phyloP scores from a whole-genome alignment of 192 early-diverging fungal genomes.

The Podila verticillata region DNA sequence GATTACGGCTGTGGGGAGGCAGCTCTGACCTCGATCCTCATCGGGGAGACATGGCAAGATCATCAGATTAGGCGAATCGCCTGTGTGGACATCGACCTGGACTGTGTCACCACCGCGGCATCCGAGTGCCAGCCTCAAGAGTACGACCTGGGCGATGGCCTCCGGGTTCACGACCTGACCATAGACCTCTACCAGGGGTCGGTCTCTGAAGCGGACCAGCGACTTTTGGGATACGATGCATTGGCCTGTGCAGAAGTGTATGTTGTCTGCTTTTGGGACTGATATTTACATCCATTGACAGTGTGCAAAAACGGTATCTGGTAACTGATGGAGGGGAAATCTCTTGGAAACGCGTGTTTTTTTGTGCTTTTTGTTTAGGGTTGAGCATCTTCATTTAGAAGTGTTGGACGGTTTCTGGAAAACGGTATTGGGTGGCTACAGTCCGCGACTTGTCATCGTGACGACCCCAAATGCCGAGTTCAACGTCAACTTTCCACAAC shows the following conservation, averaged over 20 bases:
- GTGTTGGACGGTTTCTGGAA: constrained; percentile 67
- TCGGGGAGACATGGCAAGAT: constrained; percentile 57
- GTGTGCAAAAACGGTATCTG: too few relatives aligned
- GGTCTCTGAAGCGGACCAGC: constrained; percentile 57
- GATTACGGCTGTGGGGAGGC: constrained; percentile 93
- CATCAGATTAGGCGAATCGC: constrained; percentile 65
- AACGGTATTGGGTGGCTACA: constrained; percentile 71
- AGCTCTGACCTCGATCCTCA: constrained; percentile 72
- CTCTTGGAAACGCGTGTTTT: neutral
- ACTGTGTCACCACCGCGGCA: constrained; percentile 53
- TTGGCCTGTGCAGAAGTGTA: constrained; percentile 84
- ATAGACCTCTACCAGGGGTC: constrained; percentile 76
- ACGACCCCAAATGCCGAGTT: constrained; percentile 93
- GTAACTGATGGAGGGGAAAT: too few relatives aligned
- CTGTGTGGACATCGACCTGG: constrained; percentile 76
- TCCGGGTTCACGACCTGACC: constrained; percentile 68
- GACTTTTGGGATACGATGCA: constrained; percentile 72
- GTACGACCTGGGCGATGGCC: constrained; percentile 59
- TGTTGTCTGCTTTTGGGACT: neutral
- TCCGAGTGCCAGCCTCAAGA: constrained; percentile 67
- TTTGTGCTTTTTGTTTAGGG: constrained; percentile 47
- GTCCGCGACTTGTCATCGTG: constrained; percentile 74
- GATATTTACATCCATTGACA: neutral
- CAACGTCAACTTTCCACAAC: constrained; percentile 84
- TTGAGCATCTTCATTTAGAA: constrained; percentile 80